phyloP scores from a whole-genome alignment of 495 filamentous ascomycete genomes.

The Xylaria longipes region DNA sequence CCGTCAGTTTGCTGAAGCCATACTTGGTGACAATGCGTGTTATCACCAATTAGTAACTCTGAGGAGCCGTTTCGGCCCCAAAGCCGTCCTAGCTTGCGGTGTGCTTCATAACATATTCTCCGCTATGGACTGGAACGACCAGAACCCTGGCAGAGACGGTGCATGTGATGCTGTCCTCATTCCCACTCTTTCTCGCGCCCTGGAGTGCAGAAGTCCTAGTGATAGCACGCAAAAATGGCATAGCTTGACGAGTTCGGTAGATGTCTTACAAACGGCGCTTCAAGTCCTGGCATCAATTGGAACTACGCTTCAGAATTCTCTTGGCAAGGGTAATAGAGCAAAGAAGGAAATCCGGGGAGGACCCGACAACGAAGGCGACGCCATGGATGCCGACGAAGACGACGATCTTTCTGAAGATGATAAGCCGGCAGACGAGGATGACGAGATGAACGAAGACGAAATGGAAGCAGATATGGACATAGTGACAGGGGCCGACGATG shows the following conservation, averaged over 20 bases:
- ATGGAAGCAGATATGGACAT: conserved; percentile 65
- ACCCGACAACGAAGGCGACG: conserved; percentile 40
- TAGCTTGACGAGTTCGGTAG: conserved; percentile 32
- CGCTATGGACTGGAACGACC: conserved; percentile 54
- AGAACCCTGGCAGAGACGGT: conserved; percentile 52
- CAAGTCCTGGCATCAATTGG: conserved; percentile 66
- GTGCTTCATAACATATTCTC: conserved; percentile 61
- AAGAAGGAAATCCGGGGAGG: conserved; percentile 41
- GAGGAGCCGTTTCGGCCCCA: conserved; percentile 41
- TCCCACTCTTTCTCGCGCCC: conserved; percentile 46
- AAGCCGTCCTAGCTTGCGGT: conserved; percentile 55
- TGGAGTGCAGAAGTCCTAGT: conserved; percentile 41
- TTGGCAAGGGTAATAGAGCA: conserved; percentile 46
- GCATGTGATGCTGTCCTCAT: conserved; percentile 56
- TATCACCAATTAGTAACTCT: conserved; percentile 48
- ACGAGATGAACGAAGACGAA: conserved; percentile 49
- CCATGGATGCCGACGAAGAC: conserved; percentile 45
- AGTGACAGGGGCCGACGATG: conserved; percentile 56
- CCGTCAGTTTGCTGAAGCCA: conserved; percentile 47
- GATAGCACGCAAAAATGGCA: conserved; percentile 38
- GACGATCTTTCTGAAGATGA: conserved; percentile 34
- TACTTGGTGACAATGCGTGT: conserved; percentile 47
- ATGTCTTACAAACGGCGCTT: conserved; percentile 56
- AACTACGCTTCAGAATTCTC: conserved; percentile 55
- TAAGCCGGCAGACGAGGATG: conserved; percentile 42